Conservation (phyloP, 2,329 filamentous ascomycete genomes). For the Beauveria caledonica region DNA sequence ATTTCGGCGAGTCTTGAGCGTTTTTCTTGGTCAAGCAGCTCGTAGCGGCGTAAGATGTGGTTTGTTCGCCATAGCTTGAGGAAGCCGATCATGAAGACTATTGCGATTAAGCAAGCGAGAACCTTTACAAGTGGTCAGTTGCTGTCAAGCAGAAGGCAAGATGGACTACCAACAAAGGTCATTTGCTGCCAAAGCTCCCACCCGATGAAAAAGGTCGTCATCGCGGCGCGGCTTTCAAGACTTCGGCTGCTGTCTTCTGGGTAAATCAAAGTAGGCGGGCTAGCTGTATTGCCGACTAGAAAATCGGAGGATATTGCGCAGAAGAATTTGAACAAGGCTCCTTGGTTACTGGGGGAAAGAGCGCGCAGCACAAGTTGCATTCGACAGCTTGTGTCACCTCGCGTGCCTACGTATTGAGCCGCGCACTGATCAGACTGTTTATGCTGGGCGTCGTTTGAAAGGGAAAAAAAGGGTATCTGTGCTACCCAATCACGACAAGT, state of each 20-base stretch:
- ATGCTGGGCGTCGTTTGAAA: neutral
- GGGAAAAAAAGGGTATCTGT: neutral
- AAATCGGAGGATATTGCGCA: neutral
- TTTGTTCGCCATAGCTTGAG: conserved; percentile 59
- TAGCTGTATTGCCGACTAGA: neutral
- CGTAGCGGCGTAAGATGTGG: conserved; percentile 46
- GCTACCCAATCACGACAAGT: neutral
- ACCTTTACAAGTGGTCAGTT: conserved; percentile 41
- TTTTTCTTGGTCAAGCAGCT: conserved; percentile 60
- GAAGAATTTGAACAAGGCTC: neutral
- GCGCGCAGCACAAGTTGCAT: neutral
- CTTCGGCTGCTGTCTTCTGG: neutral
- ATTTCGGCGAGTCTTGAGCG: conserved; percentile 44
- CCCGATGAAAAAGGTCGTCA: conserved; percentile 49
- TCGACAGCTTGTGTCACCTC: neutral
- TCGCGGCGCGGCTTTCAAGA: conserved; percentile 26
- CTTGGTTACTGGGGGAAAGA: neutral
- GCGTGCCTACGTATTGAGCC: neutral
- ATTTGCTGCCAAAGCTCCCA: conserved; percentile 87
- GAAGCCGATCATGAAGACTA: conserved; percentile 61
- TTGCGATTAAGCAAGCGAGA: conserved; percentile 59
- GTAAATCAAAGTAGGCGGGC: neutral
- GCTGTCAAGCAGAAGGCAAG: neutral
- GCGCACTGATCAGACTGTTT: neutral
- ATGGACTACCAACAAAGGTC: conserved; percentile 61